Percentiles rank a stretch among this genome's conserved stretches.
Conservation (phyloP, 176 grass and related monocot species). For the Dactylis glomerata region DNA sequence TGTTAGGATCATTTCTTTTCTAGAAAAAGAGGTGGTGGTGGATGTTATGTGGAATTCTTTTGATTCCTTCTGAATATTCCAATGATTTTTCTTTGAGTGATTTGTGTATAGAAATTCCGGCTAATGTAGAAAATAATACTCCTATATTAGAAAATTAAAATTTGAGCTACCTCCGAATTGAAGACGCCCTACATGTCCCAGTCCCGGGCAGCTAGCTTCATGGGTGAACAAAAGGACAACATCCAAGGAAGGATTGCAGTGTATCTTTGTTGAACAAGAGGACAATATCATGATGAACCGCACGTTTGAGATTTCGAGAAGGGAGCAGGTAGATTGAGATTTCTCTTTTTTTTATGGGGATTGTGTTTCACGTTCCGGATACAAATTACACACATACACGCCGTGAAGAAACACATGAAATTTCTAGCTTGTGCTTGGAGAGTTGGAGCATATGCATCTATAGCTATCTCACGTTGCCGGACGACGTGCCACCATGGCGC, state of each 20-base stretch:
- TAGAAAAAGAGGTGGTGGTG: background rate
- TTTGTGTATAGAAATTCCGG: background rate
- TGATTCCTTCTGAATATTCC: background rate
- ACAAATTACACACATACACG: background rate
- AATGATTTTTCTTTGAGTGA: background rate
- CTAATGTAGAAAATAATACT: background rate
- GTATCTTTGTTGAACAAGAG: background rate
- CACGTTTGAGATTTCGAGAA: background rate
- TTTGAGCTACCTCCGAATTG: background rate
- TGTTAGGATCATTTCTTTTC: background rate
- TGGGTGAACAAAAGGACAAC: background rate
- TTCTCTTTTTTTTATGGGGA: background rate
- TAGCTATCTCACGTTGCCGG: background rate
- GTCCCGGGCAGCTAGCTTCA: background rate
- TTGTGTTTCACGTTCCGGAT: background rate
- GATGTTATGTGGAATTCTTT: background rate
- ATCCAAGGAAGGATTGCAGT: background rate
- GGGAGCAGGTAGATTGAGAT: background rate
- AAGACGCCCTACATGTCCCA: background rate
- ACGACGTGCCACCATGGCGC: constrained; percentile 18
- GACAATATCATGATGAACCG: background rate
- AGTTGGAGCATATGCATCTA: background rate
- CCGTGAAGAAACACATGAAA: background rate
- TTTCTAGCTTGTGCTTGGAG: background rate
- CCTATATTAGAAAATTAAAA: background rate